phyloP scores from a whole-genome alignment of 2,329 filamentous ascomycete species.

The Xylariaceae sp. region DNA sequence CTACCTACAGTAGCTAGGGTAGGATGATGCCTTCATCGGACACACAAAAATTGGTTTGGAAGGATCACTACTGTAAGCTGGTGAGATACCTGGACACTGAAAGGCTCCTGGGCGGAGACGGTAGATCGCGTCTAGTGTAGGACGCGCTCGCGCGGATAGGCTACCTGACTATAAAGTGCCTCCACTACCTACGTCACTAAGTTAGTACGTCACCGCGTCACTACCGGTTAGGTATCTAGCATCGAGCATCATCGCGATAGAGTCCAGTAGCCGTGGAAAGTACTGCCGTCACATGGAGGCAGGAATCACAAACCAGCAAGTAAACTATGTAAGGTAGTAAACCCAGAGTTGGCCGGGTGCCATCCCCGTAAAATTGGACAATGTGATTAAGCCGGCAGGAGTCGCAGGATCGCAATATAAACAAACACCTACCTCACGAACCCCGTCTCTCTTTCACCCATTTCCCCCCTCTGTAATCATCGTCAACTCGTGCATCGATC shows the following conservation, averaged over 20 bases:
- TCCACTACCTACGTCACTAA: background rate
- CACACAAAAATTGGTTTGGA: background rate
- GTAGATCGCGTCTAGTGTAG: background rate
- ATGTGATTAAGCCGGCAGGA: background rate
- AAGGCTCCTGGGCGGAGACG: background rate
- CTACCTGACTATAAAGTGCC: background rate
- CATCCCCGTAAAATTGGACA: background rate
- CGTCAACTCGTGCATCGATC: slow-evolving; percentile 18
- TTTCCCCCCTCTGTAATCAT: background rate
- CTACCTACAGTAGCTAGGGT: background rate
- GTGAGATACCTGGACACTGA: background rate
- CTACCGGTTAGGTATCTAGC: background rate
- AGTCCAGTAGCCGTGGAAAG: background rate
- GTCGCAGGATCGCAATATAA: background rate
- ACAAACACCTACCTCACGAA: slow-evolving; percentile 8
- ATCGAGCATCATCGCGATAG: too few species aligned
- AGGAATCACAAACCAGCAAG: background rate
- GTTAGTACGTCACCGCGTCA: background rate
- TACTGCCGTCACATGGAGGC: background rate
- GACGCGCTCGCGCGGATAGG: background rate
- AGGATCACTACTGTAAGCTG: too few species aligned
- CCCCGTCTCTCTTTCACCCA: background rate
- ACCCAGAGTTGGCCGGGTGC: background rate
- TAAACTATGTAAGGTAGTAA: background rate
- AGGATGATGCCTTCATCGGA: background rate